These are phyloP conservation scores for Kodamaea fukazawae DNA, from an alignment of 805 yeast species.

Conservation along the genomic window DNA sequence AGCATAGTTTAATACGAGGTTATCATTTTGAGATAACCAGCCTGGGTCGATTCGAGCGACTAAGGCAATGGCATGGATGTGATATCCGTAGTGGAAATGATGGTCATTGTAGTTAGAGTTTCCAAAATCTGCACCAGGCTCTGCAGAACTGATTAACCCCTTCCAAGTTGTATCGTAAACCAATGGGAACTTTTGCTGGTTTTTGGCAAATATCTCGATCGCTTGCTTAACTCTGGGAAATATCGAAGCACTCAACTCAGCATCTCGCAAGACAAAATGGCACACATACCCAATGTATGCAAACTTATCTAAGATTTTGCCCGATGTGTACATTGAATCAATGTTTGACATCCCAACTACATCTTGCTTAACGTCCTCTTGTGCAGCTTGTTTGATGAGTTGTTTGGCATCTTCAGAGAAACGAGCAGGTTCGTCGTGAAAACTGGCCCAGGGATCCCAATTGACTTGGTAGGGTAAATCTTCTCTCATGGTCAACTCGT, in stretches of 20 bases:
- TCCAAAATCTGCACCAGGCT: constrained; percentile 64
- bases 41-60: constrained; percentile 51
- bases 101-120: constrained; percentile 72
- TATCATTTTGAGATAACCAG: constrained; percentile 32
- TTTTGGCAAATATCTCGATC: constrained; percentile 62
- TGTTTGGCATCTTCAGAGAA: constrained; percentile 32
- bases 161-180: constrained; percentile 77
- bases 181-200: constrained; percentile 70
- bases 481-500: constrained; percentile 41
- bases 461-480: constrained; percentile 40
- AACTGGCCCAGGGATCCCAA: constrained; percentile 58
- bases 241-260: constrained; percentile 46
- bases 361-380: constrained; percentile 53
- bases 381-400: constrained; percentile 47
- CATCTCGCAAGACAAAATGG: constrained; percentile 61
- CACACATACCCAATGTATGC: constrained; percentile 80
- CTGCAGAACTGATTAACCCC: constrained; percentile 73
- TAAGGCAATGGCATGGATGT: constrained; percentile 67
- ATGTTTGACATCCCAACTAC: constrained; percentile 56
- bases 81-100: constrained; percentile 76
- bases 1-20: constrained; percentile 48
- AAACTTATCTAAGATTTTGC: constrained; percentile 84
- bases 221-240: constrained; percentile 65
- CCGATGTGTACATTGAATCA: constrained; percentile 88
- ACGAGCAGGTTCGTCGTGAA: constrained; percentile 30